Conservation (phyloP, 768 basidiomycete species). For the Coprinellus micaceus region DNA sequence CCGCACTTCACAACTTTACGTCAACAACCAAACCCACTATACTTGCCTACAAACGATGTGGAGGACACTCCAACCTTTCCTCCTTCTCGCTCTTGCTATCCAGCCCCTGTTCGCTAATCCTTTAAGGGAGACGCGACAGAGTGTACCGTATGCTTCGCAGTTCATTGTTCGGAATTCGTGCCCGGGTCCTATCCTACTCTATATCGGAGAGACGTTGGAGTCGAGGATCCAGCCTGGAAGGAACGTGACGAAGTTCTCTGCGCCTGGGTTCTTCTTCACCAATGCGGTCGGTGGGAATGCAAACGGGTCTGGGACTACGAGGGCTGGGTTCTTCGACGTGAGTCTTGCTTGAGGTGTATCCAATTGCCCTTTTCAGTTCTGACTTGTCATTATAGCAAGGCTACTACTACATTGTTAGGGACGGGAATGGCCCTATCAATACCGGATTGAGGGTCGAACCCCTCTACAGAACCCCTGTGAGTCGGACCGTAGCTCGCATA, state of each 20-base stretch:
- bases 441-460: slow-evolving; percentile 23
- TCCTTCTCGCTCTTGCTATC: not conserved
- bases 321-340: slow-evolving; percentile 15
- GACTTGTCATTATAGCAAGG: slow-evolving; percentile 10
- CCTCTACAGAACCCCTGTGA: slow-evolving; percentile 15
- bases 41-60: too few relatives aligned
- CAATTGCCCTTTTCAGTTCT: too few relatives aligned
- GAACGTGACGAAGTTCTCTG: slow-evolving; percentile 6
- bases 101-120: not conserved
- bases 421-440: slow-evolving; percentile 22
- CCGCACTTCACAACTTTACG: too few relatives aligned
- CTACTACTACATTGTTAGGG: slow-evolving; percentile 30
- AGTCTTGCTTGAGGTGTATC: too few relatives aligned
- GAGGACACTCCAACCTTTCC: too few relatives aligned
- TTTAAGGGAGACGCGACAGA: slow-evolving; percentile 3
- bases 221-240: slow-evolving; percentile 4
- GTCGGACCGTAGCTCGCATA: not conserved
- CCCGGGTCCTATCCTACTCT: slow-evolving; percentile 13
- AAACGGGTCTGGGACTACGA: slow-evolving; percentile 9
- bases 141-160: not conserved
- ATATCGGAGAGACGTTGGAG: slow-evolving; percentile 11
- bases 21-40: too few relatives aligned
- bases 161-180: slow-evolving; percentile 13
- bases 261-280: slow-evolving; percentile 17
- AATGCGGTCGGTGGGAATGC: slow-evolving; percentile 15